Percentiles rank a stretch among this genome's conserved stretches.
These are phyloP conservation scores for Albifimbria verrucaria DNA, from an alignment of 2,329 filamentous ascomycete genomes.

Conservation along the genomic window DNA sequence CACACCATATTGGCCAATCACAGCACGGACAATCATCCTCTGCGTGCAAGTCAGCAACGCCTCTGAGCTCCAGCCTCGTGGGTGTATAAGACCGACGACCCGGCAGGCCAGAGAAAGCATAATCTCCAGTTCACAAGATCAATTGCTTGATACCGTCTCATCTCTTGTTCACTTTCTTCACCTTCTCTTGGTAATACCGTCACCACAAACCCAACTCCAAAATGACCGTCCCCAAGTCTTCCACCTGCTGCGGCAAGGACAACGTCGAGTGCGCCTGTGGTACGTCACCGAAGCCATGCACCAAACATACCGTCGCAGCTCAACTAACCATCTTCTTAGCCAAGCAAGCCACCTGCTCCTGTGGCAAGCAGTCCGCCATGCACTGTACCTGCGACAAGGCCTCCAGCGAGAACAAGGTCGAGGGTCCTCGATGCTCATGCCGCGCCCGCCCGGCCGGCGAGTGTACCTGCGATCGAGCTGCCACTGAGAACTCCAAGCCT, in stretches of 20 bases:
- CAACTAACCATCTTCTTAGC: constrained; percentile 34
- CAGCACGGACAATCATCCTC: not conserved
- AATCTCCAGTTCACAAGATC: no score
- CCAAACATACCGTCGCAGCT: not conserved
- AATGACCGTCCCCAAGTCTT: constrained; percentile 35
- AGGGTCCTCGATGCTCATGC: constrained; percentile 78
- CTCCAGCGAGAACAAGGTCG: constrained; percentile 67
- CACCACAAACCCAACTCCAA: constrained; percentile 13
- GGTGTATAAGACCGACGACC: not conserved
- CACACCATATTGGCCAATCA: not conserved
- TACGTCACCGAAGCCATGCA: constrained; percentile 32
- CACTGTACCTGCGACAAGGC: constrained; percentile 84
- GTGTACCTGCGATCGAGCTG: constrained; percentile 76
- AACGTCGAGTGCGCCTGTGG: constrained; percentile 53
- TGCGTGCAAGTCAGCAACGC: not conserved
- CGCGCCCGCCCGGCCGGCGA: constrained; percentile 73
- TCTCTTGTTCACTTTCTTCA: no score
- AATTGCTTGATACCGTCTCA: no score
- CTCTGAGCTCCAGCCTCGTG: not conserved
- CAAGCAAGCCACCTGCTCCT: constrained; percentile 74
- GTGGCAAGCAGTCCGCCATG: constrained; percentile 82
- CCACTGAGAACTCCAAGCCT: constrained; percentile 63
- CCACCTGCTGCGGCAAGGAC: constrained; percentile 57
- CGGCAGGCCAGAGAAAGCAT: no score
- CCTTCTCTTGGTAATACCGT: no score